A percentile compares a stretch with the other conserved stretches of the same genome.
These are phyloP conservation scores for Phaffomyces thermotolerans DNA, from an alignment of 805 yeast species.

Conservation along the genomic window DNA sequence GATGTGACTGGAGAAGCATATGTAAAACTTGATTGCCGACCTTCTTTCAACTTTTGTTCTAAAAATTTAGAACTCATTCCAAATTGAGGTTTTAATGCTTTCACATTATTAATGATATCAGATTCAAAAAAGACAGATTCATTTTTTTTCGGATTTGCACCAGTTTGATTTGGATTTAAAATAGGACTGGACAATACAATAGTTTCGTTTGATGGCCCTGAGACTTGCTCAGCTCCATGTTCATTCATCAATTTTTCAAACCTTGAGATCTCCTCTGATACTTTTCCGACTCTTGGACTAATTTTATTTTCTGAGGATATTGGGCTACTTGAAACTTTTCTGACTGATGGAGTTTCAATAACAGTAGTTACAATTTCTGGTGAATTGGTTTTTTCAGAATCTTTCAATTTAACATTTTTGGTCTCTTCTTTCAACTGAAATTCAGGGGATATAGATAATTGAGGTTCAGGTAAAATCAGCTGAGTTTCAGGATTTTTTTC, in stretches of 20 bases:
- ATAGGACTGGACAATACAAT: no score
- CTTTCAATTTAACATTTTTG: no score
- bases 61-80: conserved; percentile 23
- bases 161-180: conserved; percentile 1
- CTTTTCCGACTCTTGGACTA: conserved; percentile 21
- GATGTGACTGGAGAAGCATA: conserved; percentile 1
- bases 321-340: conserved; percentile 6
- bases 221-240: conserved; percentile 7
- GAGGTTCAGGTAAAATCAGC: no score
- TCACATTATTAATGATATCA: neutral
- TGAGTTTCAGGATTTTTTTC: no score
- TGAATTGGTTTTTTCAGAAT: no score
- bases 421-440: no score
- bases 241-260: conserved; percentile 25
- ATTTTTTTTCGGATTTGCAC: conserved; percentile 1
- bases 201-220: neutral
- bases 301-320: conserved; percentile 3
- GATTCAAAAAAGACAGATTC: neutral
- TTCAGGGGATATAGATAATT: no score
- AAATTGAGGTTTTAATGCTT: conserved; percentile 6
- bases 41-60: conserved; percentile 23
- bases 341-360: neutral
- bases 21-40: conserved; percentile 18
- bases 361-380: neutral
- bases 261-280: conserved; percentile 23